A percentile compares a stretch with the other conserved stretches of the same genome.
Evolutionary conservation across 2,329 filamentous ascomycete species (phyloP).

Genomic region (Triangularia setosa): DNA sequence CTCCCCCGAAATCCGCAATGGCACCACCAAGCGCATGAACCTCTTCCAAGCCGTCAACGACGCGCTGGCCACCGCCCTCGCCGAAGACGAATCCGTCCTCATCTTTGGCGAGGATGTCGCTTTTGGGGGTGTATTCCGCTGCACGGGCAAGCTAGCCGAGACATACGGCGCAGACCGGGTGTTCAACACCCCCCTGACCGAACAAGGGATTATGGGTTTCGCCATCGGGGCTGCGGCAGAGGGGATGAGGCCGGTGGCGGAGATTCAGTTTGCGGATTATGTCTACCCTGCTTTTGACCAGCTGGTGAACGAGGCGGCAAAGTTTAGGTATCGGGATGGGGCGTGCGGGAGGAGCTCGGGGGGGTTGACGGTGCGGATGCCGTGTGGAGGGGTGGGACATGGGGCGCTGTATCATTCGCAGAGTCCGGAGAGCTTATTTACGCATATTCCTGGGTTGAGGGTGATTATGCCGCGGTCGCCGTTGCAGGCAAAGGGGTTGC

Average conservation of each 20-base stretch:
- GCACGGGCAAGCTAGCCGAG: constrained; percentile 83
- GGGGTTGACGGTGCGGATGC: constrained; percentile 85
- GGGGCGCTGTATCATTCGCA: constrained; percentile 86
- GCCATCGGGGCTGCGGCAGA: constrained; percentile 86
- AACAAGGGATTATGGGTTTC: constrained; percentile 93
- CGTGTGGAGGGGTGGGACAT: constrained; percentile 83
- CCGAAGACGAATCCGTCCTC: constrained; percentile 78
- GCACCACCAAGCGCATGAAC: constrained; percentile 81
- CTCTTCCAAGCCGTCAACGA: constrained; percentile 93
- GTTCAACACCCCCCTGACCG: constrained; percentile 92
- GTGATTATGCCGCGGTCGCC: constrained; percentile 86
- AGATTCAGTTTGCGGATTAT: constrained; percentile 96
- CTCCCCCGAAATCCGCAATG: constrained; percentile 58
- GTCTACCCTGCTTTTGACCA: constrained; percentile 92
- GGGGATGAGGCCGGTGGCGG: constrained; percentile 87
- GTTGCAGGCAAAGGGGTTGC: constrained; percentile 80
- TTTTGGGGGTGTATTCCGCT: constrained; percentile 94
- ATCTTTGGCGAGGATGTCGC: constrained; percentile 96
- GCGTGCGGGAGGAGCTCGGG: constrained; percentile 58
- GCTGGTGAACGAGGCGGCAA: constrained; percentile 88
- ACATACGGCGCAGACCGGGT: constrained; percentile 85
- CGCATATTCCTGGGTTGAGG: constrained; percentile 78
- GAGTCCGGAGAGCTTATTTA: constrained; percentile 83
- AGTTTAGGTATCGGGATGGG: constrained; percentile 75
- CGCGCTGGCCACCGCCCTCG: constrained; percentile 76